Percentiles rank a stretch among this genome's conserved stretches.
Conservation (phyloP, 192 early-diverging fungal species). For the Coemansia sp. region DNA sequence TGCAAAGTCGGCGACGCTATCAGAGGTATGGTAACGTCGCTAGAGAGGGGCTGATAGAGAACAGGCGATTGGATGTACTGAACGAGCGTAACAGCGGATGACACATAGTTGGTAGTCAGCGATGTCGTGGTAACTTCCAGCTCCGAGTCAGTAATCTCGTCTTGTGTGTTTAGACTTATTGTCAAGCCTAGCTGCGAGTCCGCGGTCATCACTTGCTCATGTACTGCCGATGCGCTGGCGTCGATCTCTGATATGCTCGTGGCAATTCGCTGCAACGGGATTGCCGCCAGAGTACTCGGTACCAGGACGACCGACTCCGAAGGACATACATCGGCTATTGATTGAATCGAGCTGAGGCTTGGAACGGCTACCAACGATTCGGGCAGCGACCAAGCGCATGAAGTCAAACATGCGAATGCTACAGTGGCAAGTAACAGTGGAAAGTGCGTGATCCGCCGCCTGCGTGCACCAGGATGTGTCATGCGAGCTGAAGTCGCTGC, state of each 20-base stretch:
- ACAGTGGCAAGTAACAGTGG: neutral
- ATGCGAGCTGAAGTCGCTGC: neutral
- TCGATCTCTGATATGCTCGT: neutral
- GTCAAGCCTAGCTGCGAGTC: conserved; percentile 23
- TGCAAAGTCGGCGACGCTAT: neutral
- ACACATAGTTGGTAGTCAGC: neutral
- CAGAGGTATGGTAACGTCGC: neutral
- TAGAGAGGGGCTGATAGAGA: neutral
- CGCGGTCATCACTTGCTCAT: conserved; percentile 28
- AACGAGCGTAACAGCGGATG: neutral
- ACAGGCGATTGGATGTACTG: neutral
- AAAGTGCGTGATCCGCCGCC: neutral
- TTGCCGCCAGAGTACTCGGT: neutral
- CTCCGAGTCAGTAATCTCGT: conserved; percentile 21
- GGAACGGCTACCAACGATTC: neutral
- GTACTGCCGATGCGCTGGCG: conserved; percentile 7
- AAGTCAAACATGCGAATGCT: conserved; percentile 1
- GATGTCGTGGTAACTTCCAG: neutral
- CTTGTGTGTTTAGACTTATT: conserved; percentile 9
- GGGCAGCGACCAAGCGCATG: conserved; percentile 5
- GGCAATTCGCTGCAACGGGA: neutral
- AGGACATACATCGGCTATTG: neutral
- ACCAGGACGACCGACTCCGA: no score
- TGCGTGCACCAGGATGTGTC: neutral
- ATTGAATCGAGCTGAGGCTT: neutral